A percentile compares a stretch with the other conserved stretches of the same genome.
These are phyloP conservation scores for Beauveria scarabaeidicola DNA, from an alignment of 2,329 filamentous ascomycete genomes.

Conservation along the genomic window DNA sequence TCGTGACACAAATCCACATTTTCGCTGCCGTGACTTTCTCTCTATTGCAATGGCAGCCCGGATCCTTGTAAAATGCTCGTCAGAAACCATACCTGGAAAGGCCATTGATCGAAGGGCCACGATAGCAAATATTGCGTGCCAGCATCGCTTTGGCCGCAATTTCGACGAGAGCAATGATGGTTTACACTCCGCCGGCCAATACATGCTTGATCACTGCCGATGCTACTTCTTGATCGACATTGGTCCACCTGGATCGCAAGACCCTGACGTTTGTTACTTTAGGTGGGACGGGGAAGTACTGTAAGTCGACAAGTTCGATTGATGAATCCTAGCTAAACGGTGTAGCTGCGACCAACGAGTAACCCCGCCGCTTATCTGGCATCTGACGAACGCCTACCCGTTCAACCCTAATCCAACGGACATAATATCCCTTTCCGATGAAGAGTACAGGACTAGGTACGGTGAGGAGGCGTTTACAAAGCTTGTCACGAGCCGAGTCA, in stretches of 20 bases:
- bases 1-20: neutral
- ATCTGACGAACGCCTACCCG: neutral
- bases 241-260: neutral
- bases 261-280: neutral
- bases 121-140: neutral
- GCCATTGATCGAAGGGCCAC: neutral
- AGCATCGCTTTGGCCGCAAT: neutral
- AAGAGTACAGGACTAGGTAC: neutral
- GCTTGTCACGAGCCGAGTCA: neutral
- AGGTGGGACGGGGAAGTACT: neutral
- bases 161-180: neutral
- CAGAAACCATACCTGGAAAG: neutral
- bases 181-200: neutral
- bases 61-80: neutral
- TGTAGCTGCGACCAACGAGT: neutral
- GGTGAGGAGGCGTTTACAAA: neutral
- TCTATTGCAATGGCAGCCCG: neutral
- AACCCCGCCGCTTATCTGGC: neutral
- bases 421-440: neutral
- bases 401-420: neutral
- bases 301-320: neutral
- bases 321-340: neutral
- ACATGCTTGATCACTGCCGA: neutral
- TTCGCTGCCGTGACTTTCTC: neutral
- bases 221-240: neutral